Evolutionary conservation across 2,329 filamentous ascomycete species (phyloP), one percentile per base, ranked within the genome.

Genomic region (Coniochaeta sp.): DNA sequence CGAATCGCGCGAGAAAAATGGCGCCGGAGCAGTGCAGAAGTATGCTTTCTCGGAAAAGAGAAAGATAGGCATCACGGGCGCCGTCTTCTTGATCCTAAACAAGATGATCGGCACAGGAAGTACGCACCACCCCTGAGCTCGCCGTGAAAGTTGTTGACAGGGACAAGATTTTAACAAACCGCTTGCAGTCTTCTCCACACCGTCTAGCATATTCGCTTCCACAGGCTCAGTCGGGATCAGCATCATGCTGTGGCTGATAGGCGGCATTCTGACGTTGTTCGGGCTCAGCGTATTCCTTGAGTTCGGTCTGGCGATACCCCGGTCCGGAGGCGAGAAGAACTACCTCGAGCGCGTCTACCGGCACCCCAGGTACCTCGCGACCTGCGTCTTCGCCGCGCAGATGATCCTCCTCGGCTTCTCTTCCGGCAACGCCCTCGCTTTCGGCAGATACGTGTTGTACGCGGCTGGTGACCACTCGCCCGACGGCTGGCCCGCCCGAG

Each of bases 271-370:
- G 30, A 83, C 84, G 1, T 83, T 84, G 62, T 79, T 77, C 60
- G 84, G 84, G 24, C 74, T 87, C 6, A 81, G 79, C 58, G 83
- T 88, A 4, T 87, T 82, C 67, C 77, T 88, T 40, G 85, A 87
- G 65, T 86, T 87, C 63, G 85, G 84, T n/a, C 77, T 85, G 2
- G 83, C 82, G 7, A 86, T 87, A 30, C 85, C 85, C 1, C 75
- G 79, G n/a, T 86, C 82, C 8, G 85, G 85, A 1, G 85, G 85
- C 22, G 84, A 87, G 63, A 88, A 88, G 75, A 85, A 86, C 68
- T 88, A 88, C 66, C 81, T 88, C 57, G 85, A 88, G 66, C 78
- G 82, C 7, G 81, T 84, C 5, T 87, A 85, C 70, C 76, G 77
- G 1, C 79, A 75, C n/a, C 85, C 85, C 0, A 79, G 77, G 57